A percentile compares a stretch with the other conserved stretches of the same genome.
These are phyloP conservation scores for Halophytophthora polymorphica DNA, from an alignment of 352 stramenopile species.

Conservation along the genomic window DNA sequence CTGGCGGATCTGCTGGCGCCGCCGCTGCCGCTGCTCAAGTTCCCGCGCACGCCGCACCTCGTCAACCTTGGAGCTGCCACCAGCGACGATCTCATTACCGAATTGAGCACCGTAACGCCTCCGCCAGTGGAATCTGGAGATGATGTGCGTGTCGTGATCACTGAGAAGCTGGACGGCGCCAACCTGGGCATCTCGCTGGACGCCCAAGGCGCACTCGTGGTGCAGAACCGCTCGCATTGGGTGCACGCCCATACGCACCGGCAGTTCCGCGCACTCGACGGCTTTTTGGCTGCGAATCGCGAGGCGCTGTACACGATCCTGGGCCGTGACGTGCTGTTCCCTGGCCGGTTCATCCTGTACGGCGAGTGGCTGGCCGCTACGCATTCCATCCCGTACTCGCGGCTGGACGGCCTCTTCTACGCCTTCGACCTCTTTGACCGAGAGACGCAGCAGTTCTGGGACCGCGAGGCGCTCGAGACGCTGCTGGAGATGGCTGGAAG, in stretches of 20 bases:
- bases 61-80: constrained; percentile 56
- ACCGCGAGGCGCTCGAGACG: constrained; percentile 28
- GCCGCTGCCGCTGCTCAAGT: constrained; percentile 50
- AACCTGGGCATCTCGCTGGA: constrained; percentile 80
- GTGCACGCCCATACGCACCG: constrained; percentile 50
- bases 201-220: constrained; percentile 41
- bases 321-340: constrained; percentile 44
- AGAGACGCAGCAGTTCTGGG: constrained; percentile 40
- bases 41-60: constrained; percentile 58
- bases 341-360: constrained; percentile 72
- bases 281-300: constrained; percentile 45
- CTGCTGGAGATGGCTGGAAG: constrained; percentile 20
- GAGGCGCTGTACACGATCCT: constrained; percentile 44
- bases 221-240: constrained; percentile 79
- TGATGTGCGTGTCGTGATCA: constrained; percentile 41
- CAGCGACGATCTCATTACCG: constrained; percentile 44
- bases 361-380: constrained; percentile 80
- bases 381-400: constrained; percentile 79
- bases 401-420: constrained; percentile 65
- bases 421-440: constrained; percentile 82
- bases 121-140: constrained; percentile 3
- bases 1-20: constrained; percentile 33
- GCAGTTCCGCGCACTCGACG: constrained; percentile 67
- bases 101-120: background rate
- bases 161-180: constrained; percentile 85